phyloP scores from a whole-genome alignment of 2,329 filamentous ascomycete species.

The Pestalotiopsis sp. region DNA sequence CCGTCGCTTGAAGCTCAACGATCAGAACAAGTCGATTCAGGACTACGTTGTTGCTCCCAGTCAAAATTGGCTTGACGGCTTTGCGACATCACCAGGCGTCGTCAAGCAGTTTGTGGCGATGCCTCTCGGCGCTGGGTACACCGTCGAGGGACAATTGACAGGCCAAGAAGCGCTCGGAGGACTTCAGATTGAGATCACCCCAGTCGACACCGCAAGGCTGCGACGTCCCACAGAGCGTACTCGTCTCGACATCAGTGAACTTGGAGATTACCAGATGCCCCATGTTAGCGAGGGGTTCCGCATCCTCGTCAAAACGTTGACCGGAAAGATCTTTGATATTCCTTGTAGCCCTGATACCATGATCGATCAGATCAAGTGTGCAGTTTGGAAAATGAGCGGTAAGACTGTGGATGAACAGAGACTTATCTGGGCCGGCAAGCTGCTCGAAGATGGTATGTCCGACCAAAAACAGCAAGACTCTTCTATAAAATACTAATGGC shows the following conservation, averaged over 20 bases:
- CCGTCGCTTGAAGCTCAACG: constrained; percentile 10
- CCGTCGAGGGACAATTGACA: constrained; percentile 48
- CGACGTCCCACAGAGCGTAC: too few species aligned
- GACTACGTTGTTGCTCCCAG: constrained; percentile 37
- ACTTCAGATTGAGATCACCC: constrained; percentile 47
- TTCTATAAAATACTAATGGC: not conserved
- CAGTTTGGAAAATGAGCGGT: too few species aligned
- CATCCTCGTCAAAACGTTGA: not conserved
- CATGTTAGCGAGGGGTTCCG: not conserved
- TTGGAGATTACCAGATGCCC: too few species aligned
- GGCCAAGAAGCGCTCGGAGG: constrained; percentile 42
- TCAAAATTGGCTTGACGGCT: constrained; percentile 44
- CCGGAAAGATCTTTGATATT: not conserved
- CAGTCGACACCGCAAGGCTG: constrained; percentile 5
- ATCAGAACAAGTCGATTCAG: constrained; percentile 20
- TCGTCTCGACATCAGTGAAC: too few species aligned
- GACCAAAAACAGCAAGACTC: not conserved
- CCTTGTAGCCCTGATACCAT: not conserved
- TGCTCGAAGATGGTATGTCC: not conserved
- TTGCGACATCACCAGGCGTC: constrained; percentile 35
- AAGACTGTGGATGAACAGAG: not conserved
- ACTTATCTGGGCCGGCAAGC: not conserved
- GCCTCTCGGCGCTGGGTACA: constrained; percentile 42
- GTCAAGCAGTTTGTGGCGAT: constrained; percentile 53
- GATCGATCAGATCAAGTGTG: not conserved